These are phyloP conservation scores for Podochytrium sp. DNA, from an alignment of 192 early-diverging fungal species.

Conservation along the genomic window DNA sequence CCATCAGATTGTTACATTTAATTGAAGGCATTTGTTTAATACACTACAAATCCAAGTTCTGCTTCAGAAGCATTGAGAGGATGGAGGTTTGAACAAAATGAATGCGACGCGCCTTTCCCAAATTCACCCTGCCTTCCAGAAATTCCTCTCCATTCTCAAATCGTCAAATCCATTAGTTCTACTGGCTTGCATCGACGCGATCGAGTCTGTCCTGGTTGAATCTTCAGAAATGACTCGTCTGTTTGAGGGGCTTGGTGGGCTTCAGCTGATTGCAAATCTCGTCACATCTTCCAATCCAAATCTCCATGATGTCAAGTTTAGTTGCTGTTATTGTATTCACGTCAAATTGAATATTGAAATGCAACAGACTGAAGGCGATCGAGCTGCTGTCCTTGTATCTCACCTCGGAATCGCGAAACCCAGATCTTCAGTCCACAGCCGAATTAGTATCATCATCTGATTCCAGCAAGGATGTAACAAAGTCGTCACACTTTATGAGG, in stretches of 20 bases:
- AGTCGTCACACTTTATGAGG: neutral
- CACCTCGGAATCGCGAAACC: neutral
- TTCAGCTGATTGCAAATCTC: neutral
- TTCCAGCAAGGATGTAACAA: neutral
- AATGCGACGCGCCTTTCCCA: neutral
- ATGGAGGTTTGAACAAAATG: neutral
- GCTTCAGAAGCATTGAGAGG: neutral
- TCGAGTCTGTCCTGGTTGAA: neutral
- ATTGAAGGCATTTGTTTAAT: constrained; percentile 1
- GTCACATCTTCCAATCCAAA: neutral
- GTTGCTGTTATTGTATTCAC: too few relatives aligned
- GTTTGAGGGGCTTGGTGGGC: neutral
- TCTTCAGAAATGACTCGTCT: neutral
- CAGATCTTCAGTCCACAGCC: constrained; percentile 2
- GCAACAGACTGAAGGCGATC: neutral
- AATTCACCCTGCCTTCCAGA: neutral
- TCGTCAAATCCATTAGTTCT: too few relatives aligned
- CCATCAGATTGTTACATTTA: neutral
- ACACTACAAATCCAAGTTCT: neutral
- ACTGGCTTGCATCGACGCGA: neutral
- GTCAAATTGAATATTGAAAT: neutral
- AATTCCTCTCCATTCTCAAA: neutral
- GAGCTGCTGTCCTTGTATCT: neutral
- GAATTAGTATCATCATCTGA: neutral
- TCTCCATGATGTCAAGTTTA: neutral